Percentiles rank a stretch among this genome's conserved stretches.
These are phyloP conservation scores for Aureobasidium melanogenum DNA, from an alignment of 2,329 filamentous ascomycete genomes.

Conservation along the genomic window DNA sequence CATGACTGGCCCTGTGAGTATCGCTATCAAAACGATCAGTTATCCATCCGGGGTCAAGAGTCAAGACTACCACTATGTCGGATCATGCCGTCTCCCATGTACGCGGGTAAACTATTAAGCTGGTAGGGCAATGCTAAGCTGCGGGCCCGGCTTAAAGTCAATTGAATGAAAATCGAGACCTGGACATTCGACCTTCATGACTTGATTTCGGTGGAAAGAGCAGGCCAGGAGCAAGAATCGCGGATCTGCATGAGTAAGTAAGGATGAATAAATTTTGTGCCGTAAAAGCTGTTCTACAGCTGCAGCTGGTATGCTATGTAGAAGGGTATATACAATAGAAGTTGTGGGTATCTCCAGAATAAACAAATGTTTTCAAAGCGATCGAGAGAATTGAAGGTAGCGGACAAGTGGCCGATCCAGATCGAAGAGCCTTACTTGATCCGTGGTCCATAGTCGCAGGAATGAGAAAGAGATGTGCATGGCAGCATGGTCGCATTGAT, in stretches of 20 bases:
- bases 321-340: constrained; percentile 1
- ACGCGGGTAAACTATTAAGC: background rate
- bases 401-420: background rate
- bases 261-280: background rate
- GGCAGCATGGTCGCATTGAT: constrained; percentile 4
- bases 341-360: constrained; percentile 8
- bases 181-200: background rate
- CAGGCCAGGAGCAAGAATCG: background rate
- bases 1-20: background rate
- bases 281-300: constrained; percentile 4
- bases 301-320: background rate
- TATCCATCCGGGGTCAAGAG: background rate
- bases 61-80: background rate
- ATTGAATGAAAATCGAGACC: background rate
- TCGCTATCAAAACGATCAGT: background rate
- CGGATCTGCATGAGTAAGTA: background rate
- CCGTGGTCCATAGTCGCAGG: background rate
- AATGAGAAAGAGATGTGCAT: background rate
- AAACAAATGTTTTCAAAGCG: background rate
- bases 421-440: background rate
- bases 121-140: background rate
- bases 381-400: background rate
- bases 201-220: background rate
- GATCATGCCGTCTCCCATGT: background rate
- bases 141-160: background rate